Percentiles rank a stretch among this genome's conserved stretches.
Evolutionary conservation across 306 rosid genomes (phyloP).

Genomic region (Cucumis sativus): DNA sequence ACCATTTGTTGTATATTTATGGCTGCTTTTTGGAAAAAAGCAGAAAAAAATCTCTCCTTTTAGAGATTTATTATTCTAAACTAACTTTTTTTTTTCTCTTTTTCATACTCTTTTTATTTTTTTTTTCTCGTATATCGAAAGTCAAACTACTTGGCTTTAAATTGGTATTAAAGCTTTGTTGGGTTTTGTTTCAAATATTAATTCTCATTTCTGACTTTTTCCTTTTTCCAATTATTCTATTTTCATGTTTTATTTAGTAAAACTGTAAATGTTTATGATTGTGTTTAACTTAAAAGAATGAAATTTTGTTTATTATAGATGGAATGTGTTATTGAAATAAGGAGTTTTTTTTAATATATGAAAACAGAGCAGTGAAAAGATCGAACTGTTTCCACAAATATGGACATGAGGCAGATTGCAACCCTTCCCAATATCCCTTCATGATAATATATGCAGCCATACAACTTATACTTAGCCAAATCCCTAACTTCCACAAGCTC

Average conservation of each 20-base stretch:
- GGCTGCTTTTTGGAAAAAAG: no score
- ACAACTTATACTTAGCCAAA: conserved; percentile 71
- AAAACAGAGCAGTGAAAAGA: conserved; percentile 68
- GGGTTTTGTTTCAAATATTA: background rate
- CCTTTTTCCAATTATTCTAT: background rate
- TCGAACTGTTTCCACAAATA: conserved; percentile 81
- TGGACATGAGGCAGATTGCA: conserved; percentile 52
- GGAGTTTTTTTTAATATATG: background rate
- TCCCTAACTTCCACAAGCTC: conserved; percentile 73
- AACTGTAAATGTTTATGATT: background rate
- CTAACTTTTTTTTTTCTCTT: background rate
- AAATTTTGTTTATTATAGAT: no score
- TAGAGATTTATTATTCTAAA: background rate
- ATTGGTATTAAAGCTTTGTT: background rate
- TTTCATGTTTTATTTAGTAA: background rate
- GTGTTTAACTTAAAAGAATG: no score
- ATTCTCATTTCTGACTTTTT: background rate
- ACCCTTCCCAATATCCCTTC: conserved; percentile 45
- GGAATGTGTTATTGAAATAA: no score
- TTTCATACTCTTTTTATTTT: background rate
- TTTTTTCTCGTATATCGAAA: background rate
- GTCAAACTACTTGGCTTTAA: background rate
- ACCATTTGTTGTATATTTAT: no score
- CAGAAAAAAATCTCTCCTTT: background rate
- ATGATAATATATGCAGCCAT: conserved; percentile 68